Evolutionary conservation across 257 asterid genomes (phyloP).

Genomic region (Nicotiana tomentosiformis): DNA sequence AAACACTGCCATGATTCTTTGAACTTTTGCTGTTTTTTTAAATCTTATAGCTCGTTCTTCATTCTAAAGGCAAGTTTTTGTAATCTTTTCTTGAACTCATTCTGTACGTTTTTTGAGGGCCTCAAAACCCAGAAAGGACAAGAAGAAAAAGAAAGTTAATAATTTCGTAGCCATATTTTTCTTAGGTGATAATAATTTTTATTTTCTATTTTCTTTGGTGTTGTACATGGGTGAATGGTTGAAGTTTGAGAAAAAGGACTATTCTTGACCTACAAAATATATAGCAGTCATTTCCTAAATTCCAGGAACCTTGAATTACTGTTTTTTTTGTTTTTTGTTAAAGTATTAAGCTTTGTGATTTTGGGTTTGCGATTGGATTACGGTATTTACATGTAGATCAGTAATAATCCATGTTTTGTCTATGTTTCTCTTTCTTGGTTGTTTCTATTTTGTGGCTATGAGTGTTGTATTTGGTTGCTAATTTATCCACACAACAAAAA

Average conservation of each 20-base stretch:
- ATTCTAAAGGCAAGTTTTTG: background rate
- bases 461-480: background rate
- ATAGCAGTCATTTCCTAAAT: slow-evolving; percentile 9
- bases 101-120: background rate
- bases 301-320: background rate
- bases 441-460: slow-evolving; percentile 4
- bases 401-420: background rate
- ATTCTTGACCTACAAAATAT: background rate
- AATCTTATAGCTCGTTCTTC: background rate
- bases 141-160: background rate
- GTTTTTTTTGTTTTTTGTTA: background rate
- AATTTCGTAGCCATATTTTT: background rate
- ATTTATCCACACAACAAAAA: background rate
- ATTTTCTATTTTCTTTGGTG: background rate
- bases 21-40: background rate
- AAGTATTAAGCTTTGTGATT: background rate
- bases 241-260: slow-evolving; percentile 1
- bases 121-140: background rate
- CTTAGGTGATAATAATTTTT: background rate
- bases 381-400: background rate
- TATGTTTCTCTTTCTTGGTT: slow-evolving; percentile 2
- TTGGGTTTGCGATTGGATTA: background rate
- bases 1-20: background rate
- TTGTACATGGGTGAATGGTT: background rate
- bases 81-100: background rate